Percentiles rank a stretch among this genome's conserved stretches.
Conservation (phyloP, 106 monocot genomes). For the Phalaenopsis equestris region DNA sequence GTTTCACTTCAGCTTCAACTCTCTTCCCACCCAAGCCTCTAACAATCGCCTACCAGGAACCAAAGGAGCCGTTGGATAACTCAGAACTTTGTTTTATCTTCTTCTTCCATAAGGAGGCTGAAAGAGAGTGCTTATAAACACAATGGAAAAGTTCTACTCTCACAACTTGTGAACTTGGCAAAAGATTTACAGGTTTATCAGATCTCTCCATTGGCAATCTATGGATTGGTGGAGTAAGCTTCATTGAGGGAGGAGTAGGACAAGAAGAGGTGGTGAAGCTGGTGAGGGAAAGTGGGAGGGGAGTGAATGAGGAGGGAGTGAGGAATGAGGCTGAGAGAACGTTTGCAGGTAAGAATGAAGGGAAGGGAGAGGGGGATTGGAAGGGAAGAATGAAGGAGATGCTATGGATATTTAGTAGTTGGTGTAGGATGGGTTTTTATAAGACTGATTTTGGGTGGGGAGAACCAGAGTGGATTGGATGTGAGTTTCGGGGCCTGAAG, state of each 20-base stretch:
- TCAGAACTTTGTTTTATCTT: background rate
- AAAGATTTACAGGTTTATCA: background rate
- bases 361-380: background rate
- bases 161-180: conserved; percentile 12
- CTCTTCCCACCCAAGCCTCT: conserved; percentile 11
- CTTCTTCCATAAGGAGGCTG: conserved; percentile 8
- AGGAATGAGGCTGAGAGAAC: background rate
- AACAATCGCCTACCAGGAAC: background rate
- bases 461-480: conserved; percentile 15
- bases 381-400: background rate
- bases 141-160: no score
- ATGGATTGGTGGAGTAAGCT: background rate
- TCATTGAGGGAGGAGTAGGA: background rate
- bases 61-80: background rate
- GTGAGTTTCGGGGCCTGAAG: conserved; percentile 15
- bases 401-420: conserved; percentile 21
- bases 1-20: background rate
- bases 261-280: background rate
- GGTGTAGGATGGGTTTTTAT: conserved; percentile 21
- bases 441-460: conserved; percentile 22
- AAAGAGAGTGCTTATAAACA: background rate
- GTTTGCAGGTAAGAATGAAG: background rate
- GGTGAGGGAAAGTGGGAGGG: background rate
- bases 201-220: conserved; percentile 6
- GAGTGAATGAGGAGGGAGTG: background rate